phyloP scores from a whole-genome alignment of 495 filamentous ascomycete species.

The Darksidea phi region DNA sequence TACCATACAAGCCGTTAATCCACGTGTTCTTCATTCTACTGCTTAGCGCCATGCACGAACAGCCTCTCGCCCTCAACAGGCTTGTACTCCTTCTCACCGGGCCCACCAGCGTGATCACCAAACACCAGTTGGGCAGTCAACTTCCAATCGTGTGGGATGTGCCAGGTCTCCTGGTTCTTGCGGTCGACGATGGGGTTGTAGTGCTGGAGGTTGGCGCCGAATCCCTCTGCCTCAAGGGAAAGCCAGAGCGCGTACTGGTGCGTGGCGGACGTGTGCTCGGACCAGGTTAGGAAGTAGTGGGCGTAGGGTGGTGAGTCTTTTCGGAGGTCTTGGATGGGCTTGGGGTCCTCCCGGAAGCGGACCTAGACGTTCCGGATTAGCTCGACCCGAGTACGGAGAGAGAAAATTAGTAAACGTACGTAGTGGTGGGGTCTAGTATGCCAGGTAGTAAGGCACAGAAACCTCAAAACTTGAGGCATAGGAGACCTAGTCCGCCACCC shows the following conservation, averaged over 20 bases:
- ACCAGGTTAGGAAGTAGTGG: constrained; percentile 63
- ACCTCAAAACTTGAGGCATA: constrained; percentile 2
- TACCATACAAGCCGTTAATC: too few relatives aligned
- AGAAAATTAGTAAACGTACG: too few relatives aligned
- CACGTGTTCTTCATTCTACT: too few relatives aligned
- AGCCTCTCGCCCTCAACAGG: constrained; percentile 59
- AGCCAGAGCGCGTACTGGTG: constrained; percentile 67
- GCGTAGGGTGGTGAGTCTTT: constrained; percentile 56
- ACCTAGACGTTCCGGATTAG: constrained; percentile 45
- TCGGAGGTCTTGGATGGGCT: constrained; percentile 52
- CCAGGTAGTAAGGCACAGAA: neutral
- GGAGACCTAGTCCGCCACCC: neutral
- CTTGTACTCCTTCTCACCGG: constrained; percentile 55
- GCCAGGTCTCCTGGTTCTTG: constrained; percentile 58
- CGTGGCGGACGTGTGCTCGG: constrained; percentile 63
- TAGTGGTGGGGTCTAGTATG: too few relatives aligned
- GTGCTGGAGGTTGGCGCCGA: constrained; percentile 73
- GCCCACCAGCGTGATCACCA: constrained; percentile 52
- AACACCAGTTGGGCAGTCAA: constrained; percentile 49
- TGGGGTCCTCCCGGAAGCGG: constrained; percentile 64
- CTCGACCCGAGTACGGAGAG: too few relatives aligned
- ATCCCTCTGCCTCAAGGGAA: constrained; percentile 64
- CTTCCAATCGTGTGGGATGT: constrained; percentile 59
- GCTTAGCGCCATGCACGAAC: constrained; percentile 40
- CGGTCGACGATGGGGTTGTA: constrained; percentile 66